phyloP scores from a whole-genome alignment of 2,329 filamentous ascomycete genomes.

The Thermoascus crustaceus region DNA sequence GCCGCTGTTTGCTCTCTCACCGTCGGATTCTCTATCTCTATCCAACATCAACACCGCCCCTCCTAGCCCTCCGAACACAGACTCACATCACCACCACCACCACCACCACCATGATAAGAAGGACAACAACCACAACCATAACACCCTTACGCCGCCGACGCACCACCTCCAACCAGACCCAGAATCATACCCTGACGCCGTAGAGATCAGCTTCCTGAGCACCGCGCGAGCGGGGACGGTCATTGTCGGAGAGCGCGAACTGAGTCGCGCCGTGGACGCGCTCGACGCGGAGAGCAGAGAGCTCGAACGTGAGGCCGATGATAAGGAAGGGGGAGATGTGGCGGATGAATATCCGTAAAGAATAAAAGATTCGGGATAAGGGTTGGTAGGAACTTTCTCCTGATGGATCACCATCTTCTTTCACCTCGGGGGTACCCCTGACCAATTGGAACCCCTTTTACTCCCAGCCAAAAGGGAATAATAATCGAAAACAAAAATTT shows the following conservation, averaged over 20 bases:
- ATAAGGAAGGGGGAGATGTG: neutral
- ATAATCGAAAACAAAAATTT: too few species aligned
- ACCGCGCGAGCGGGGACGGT: conserved; percentile 85
- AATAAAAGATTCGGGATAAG: too few species aligned
- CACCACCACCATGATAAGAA: conserved; percentile 3
- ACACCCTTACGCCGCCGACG: too few species aligned
- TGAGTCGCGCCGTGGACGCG: conserved; percentile 64
- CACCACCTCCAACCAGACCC: conserved; percentile 26
- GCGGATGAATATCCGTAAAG: conserved; percentile 2
- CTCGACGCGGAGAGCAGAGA: conserved; percentile 39
- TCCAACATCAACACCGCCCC: too few species aligned
- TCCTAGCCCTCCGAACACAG: too few species aligned
- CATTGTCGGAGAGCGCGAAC: conserved; percentile 68
- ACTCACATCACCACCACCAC: conserved; percentile 1
- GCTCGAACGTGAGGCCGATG: conserved; percentile 1
- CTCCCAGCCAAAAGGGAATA: too few species aligned
- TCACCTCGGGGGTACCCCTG: too few species aligned
- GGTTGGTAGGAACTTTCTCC: too few species aligned
- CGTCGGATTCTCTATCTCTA: too few species aligned
- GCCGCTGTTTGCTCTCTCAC: too few species aligned
- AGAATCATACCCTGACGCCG: conserved; percentile 29
- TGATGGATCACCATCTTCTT: too few species aligned
- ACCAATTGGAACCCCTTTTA: too few species aligned
- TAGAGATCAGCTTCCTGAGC: conserved; percentile 84
- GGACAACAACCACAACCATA: neutral